phyloP scores from a whole-genome alignment of 805 yeast species.

The Myxozyma mucilagina region DNA sequence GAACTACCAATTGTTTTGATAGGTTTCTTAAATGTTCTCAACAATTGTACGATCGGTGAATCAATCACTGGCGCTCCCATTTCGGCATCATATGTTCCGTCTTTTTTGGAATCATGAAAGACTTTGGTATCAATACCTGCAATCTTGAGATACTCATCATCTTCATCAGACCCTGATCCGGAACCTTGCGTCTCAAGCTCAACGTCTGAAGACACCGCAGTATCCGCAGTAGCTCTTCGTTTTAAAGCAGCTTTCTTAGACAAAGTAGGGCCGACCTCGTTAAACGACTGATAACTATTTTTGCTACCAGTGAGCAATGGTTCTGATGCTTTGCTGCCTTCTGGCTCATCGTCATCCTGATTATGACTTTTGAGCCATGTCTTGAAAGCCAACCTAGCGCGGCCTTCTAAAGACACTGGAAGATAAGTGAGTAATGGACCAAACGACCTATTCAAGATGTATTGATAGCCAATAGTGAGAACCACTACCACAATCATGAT shows the following conservation, averaged over 20 bases:
- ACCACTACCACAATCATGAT: conserved; percentile 54
- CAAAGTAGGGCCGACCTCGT: background rate
- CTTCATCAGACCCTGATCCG: background rate
- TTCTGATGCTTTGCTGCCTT: background rate
- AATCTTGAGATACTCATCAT: conserved; percentile 1
- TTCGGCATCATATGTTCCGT: conserved; percentile 9
- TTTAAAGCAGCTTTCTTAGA: background rate
- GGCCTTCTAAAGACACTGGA: conserved; percentile 40
- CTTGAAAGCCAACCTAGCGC: conserved; percentile 12
- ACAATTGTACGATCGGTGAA: conserved; percentile 23
- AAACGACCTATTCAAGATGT: conserved; percentile 50
- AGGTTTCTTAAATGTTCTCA: conserved; percentile 11
- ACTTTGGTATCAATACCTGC: conserved; percentile 1
- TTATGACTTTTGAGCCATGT: conserved; percentile 8
- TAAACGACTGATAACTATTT: background rate
- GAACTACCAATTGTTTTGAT: conserved; percentile 9
- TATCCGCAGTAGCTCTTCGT: background rate
- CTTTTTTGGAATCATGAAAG: conserved; percentile 1
- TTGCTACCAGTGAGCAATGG: background rate
- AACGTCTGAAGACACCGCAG: background rate
- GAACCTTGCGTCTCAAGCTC: conserved; percentile 4
- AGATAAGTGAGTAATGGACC: conserved; percentile 42
- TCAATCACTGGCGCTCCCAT: conserved; percentile 9
- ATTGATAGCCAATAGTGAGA: conserved; percentile 59
- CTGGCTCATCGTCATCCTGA: background rate